Percentiles rank a stretch among this genome's conserved stretches.
phyloP scores from a whole-genome alignment of 345 rosid genomes.

The Toxicodendron radicans region DNA sequence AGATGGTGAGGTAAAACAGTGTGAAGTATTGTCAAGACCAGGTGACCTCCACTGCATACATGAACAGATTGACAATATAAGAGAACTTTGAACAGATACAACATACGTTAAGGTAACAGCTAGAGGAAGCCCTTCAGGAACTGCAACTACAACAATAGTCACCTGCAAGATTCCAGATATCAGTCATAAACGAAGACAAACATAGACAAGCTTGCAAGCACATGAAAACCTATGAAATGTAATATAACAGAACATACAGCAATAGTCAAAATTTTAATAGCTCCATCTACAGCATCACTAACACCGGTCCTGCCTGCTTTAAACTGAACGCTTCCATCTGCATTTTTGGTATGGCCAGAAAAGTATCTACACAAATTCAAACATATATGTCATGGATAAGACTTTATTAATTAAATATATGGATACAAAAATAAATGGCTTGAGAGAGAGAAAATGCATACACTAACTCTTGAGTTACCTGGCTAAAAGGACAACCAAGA shows the following conservation, averaged over 20 bases:
- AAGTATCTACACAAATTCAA: slow-evolving; percentile 54
- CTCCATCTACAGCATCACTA: slow-evolving; percentile 64
- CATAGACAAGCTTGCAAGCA: background rate
- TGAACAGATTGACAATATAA: background rate
- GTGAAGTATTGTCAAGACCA: background rate
- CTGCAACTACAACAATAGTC: slow-evolving; percentile 96
- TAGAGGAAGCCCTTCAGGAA: slow-evolving; percentile 98
- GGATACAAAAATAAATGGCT: background rate
- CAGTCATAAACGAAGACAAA: slow-evolving; percentile 12
- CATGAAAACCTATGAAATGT: slow-evolving; percentile 3
- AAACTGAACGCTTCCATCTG: slow-evolving; percentile 50
- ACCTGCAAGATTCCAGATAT: slow-evolving; percentile 50
- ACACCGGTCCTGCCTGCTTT: slow-evolving; percentile 55
- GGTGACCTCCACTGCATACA: background rate
- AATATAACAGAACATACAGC: slow-evolving; percentile 57
- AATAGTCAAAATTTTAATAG: slow-evolving; percentile 74
- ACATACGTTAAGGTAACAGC: slow-evolving; percentile 98
- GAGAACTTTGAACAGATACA: slow-evolving; percentile 10
- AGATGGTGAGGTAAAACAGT: background rate
- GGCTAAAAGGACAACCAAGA: slow-evolving; percentile 75
- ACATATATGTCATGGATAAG: background rate
- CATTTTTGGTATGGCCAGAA: slow-evolving; percentile 65
- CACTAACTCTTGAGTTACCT: slow-evolving; percentile 45
- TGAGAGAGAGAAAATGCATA: slow-evolving; percentile 15
- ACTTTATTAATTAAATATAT: background rate